Conservation (phyloP, 352 stramenopile genomes). For the Globisporangium parvum region DNA sequence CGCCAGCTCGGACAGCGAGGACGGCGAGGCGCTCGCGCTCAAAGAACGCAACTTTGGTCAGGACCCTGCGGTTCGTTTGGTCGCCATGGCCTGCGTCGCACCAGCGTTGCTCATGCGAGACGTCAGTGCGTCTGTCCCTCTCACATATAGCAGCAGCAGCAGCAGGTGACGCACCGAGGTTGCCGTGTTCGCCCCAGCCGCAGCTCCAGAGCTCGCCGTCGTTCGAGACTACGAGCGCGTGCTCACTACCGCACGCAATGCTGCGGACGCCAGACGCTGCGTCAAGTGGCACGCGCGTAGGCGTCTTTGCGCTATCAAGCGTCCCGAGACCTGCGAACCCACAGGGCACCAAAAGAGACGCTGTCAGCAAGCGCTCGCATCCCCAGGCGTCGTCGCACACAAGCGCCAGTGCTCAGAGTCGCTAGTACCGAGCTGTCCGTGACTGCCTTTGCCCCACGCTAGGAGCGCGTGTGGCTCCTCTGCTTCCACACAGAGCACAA, state of each 20-base stretch:
- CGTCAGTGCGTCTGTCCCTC: background rate
- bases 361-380: no score
- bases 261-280: slow-evolving; percentile 15
- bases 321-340: slow-evolving; percentile 7
- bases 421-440: slow-evolving; percentile 54
- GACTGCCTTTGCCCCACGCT: slow-evolving; percentile 71
- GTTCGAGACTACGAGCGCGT: slow-evolving; percentile 49
- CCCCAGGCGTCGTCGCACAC: background rate
- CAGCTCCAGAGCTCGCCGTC: slow-evolving; percentile 63
- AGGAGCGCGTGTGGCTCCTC: slow-evolving; percentile 19
- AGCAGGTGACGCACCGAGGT: slow-evolving; percentile 44
- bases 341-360: background rate
- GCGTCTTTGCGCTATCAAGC: slow-evolving; percentile 9
- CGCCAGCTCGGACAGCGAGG: slow-evolving; percentile 30
- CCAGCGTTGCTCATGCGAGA: background rate
- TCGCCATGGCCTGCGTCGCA: slow-evolving; percentile 46
- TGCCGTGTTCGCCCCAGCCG: slow-evolving; percentile 81
- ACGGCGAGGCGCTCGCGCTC: slow-evolving; percentile 20
- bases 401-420: background rate
- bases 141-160: background rate
- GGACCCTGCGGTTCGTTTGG: slow-evolving; percentile 25
- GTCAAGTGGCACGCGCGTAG: slow-evolving; percentile 18
- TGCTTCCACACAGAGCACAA: slow-evolving; percentile 43
- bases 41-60: slow-evolving; percentile 54
- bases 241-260: slow-evolving; percentile 73